Base-by-base conservation (phyloP, 2,329 filamentous ascomycete species). In the Ascochyta clinopodiicola region DNA sequence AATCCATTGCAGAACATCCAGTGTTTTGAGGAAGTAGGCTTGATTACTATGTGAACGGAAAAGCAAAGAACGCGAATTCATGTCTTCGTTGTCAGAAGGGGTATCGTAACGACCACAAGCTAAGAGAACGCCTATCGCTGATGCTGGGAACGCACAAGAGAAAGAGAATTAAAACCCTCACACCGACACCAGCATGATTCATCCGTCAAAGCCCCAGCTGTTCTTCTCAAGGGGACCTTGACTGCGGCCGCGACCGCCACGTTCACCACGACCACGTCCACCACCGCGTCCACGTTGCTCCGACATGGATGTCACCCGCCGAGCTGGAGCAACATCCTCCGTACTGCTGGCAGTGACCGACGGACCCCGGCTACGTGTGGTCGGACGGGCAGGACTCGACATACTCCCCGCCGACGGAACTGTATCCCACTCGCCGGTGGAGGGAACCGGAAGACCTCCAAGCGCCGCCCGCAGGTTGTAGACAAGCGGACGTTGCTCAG, bases 401-500 rank as follows among this genome's bases (percentile, higher is more conserved):
- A 19, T 22, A 35, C 4, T 5, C 24, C 17, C 31, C 22, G 6
- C 22, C 22, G 22, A 24, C 22, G 22, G 4, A 31, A 13, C 1
- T 15, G 8, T 34, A 10, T 36, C 17, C 47, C 47, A 44, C 19
- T 7, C 21, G 17, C 39, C 47, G 12, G 29, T 38, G 3, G 39
- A 27, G 10, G 39, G 24, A 10, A 50, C 24, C 4, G 31, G 5
- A 15, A 50, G 40, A 17, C 43, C 50, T 37, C 43, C 31, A 13
- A 55, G 29, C 8, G 51, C 39, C 13, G 45, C 17, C 22, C 34
- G 13, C 39, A 55, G 13, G 39, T 44, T 55, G n/a, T 15, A 12
- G 10, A 19, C 39, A 2, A 35, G 24, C 1, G 34, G 15, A 5
- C 39, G 15, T 9, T 35, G 45, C 45, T 49, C n/a, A 1, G 4